These are phyloP conservation scores for Polytrichum formosum DNA, from an alignment of 225 moss, liverwort and hornwort species.

Conservation along the genomic window DNA sequence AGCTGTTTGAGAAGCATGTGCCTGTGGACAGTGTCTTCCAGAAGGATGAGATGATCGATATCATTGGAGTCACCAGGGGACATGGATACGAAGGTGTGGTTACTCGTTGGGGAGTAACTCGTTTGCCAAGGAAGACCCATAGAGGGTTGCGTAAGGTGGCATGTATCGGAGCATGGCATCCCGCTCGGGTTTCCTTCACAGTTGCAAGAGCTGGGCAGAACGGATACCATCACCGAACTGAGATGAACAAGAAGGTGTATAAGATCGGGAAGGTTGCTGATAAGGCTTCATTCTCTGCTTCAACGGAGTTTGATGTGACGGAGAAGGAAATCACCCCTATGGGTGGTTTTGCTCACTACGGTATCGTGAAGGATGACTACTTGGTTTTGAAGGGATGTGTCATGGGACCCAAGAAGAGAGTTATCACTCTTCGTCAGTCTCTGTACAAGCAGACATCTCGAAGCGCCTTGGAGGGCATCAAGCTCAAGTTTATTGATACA, in stretches of 20 bases:
- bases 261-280: slow-evolving; percentile 51
- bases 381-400: slow-evolving; percentile 79
- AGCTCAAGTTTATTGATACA: slow-evolving; percentile 60
- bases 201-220: slow-evolving; percentile 68
- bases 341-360: slow-evolving; percentile 87
- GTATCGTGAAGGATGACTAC: slow-evolving; percentile 77
- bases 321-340: slow-evolving; percentile 63
- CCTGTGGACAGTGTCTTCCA: slow-evolving; percentile 72
- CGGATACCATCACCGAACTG: slow-evolving; percentile 59
- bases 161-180: slow-evolving; percentile 73
- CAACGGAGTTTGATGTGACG: slow-evolving; percentile 46
- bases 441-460: slow-evolving; percentile 51
- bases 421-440: slow-evolving; percentile 49
- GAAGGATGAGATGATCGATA: slow-evolving; percentile 76
- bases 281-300: slow-evolving; percentile 34
- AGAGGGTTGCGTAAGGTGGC: slow-evolving; percentile 65
- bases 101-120: slow-evolving; percentile 77
- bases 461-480: slow-evolving; percentile 53
- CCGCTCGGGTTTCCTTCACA: slow-evolving; percentile 58
- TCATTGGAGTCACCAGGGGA: slow-evolving; percentile 59
- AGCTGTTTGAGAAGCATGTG: slow-evolving; percentile 56
- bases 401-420: slow-evolving; percentile 69
- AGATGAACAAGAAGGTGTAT: slow-evolving; percentile 84
- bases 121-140: slow-evolving; percentile 72
- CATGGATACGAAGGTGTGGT: slow-evolving; percentile 83